Conservation (phyloP, 2,329 filamentous ascomycete genomes). For the Colletotrichum brevisporum region DNA sequence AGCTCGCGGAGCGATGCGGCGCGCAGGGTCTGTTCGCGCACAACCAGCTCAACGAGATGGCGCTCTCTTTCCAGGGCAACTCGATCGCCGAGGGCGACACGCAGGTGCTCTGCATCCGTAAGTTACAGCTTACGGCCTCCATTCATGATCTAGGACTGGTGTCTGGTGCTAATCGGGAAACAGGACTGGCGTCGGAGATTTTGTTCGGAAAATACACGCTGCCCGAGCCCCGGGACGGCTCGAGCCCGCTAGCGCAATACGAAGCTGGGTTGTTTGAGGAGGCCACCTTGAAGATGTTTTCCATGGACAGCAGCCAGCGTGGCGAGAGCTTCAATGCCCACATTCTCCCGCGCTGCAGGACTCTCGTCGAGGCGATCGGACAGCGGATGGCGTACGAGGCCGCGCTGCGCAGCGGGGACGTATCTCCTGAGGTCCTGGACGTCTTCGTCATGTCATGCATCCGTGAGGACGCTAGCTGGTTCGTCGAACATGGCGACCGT, state of each 20-base stretch:
- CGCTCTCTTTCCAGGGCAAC: constrained; percentile 42
- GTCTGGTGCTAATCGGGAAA: background rate
- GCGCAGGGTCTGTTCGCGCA: constrained; percentile 47
- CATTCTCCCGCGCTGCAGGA: constrained; percentile 46
- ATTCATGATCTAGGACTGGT: background rate
- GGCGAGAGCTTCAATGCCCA: constrained; percentile 41
- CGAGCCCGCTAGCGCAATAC: constrained; percentile 43
- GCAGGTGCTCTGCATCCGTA: constrained; percentile 48
- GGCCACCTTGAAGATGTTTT: constrained; percentile 25
- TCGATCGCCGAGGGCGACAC: constrained; percentile 47
- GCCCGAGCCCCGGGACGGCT: constrained; percentile 36
- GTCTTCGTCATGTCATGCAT: constrained; percentile 40
- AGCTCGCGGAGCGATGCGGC: constrained; percentile 47
- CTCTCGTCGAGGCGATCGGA: constrained; percentile 45
- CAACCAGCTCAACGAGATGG: constrained; percentile 45
- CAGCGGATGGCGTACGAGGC: constrained; percentile 50
- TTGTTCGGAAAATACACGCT: constrained; percentile 44
- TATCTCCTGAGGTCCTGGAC: constrained; percentile 25
- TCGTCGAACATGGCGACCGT: constrained; percentile 16
- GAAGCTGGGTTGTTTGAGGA: constrained; percentile 45
- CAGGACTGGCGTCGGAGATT: constrained; percentile 46
- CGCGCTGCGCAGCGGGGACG: constrained; percentile 16
- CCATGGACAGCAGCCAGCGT: too few relatives aligned
- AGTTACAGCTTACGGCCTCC: constrained; percentile 19
- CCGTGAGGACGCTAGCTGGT: constrained; percentile 38